Evolutionary conservation across 257 asterid species (phyloP).

Genomic region (Nicotiana benthamiana): DNA sequence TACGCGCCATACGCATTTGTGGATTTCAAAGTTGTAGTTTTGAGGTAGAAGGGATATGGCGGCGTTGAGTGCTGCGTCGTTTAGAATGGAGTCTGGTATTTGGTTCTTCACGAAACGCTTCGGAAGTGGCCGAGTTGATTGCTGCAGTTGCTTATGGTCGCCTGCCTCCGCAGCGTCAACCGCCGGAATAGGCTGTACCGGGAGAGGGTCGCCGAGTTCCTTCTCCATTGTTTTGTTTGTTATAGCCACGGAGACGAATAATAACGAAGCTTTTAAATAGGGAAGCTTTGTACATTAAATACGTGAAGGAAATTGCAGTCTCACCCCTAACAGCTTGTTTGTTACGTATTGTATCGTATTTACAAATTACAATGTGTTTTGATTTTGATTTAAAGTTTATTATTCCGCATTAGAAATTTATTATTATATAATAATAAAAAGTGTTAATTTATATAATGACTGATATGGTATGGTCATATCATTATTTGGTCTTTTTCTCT

Average conservation of each 20-base stretch:
- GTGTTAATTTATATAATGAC: too few species aligned
- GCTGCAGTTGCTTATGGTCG: background rate
- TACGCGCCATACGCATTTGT: slow-evolving; percentile 78
- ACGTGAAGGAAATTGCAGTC: background rate
- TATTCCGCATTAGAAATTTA: too few species aligned
- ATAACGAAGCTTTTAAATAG: background rate
- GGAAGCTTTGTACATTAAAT: background rate
- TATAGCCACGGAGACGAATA: background rate
- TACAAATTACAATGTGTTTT: too few species aligned
- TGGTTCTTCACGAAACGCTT: slow-evolving; percentile 80
- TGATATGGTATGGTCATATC: too few species aligned
- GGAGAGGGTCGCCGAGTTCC: background rate
- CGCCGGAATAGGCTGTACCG: background rate
- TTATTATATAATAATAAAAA: too few species aligned
- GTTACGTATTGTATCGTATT: too few species aligned
- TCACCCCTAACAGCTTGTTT: too few species aligned
- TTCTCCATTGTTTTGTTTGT: background rate
- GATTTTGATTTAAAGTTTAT: too few species aligned
- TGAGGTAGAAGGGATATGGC: slow-evolving; percentile 78
- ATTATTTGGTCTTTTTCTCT: too few species aligned
- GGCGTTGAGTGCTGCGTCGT: slow-evolving; percentile 72
- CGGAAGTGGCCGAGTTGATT: slow-evolving; percentile 30
- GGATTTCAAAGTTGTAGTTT: slow-evolving; percentile 92
- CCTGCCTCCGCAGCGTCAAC: background rate
- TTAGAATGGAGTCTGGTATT: slow-evolving; percentile 74